These are phyloP conservation scores for Phoenix roebelenii DNA, from an alignment of 176 grass and related monocot genomes.

Conservation along the genomic window DNA sequence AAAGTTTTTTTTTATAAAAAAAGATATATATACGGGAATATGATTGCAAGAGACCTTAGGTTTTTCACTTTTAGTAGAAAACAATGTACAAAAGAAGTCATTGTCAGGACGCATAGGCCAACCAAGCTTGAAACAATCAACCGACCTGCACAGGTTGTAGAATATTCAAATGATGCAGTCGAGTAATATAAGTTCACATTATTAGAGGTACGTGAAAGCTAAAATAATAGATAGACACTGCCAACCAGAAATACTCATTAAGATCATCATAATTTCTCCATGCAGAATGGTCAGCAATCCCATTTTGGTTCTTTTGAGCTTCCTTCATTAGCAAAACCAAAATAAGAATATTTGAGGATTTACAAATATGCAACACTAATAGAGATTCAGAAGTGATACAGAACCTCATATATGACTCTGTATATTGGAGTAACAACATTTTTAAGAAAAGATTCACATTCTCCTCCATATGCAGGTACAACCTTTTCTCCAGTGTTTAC, in stretches of 20 bases:
- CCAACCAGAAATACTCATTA: constrained; percentile 95
- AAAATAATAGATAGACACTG: constrained; percentile 20
- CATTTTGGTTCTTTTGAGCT: constrained; percentile 77
- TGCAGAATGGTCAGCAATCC: constrained; percentile 75
- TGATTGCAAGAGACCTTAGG: constrained; percentile 29
- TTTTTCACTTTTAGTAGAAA: constrained; percentile 15
- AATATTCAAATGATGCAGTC: no score
- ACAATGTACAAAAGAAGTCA: constrained; percentile 60
- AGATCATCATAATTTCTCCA: constrained; percentile 99
- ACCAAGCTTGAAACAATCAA: constrained; percentile 89
- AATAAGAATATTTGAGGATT: constrained; percentile 11
- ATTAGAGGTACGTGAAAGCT: neutral
- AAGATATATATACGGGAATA: neutral
- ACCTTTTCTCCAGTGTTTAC: constrained; percentile 86
- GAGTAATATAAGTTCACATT: neutral
- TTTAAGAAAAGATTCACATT: constrained; percentile 67
- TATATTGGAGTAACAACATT: constrained; percentile 85
- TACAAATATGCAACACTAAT: no score
- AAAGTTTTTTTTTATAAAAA: no score
- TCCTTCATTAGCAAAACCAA: constrained; percentile 54
- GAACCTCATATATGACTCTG: constrained; percentile 51
- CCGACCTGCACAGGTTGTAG: constrained; percentile 41
- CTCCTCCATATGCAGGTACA: constrained; percentile 66
- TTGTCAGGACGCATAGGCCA: constrained; percentile 85
- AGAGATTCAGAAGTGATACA: neutral